Evolutionary conservation across 257 asterid species (phyloP).

Genomic region (Ajuga chamaepitys): DNA sequence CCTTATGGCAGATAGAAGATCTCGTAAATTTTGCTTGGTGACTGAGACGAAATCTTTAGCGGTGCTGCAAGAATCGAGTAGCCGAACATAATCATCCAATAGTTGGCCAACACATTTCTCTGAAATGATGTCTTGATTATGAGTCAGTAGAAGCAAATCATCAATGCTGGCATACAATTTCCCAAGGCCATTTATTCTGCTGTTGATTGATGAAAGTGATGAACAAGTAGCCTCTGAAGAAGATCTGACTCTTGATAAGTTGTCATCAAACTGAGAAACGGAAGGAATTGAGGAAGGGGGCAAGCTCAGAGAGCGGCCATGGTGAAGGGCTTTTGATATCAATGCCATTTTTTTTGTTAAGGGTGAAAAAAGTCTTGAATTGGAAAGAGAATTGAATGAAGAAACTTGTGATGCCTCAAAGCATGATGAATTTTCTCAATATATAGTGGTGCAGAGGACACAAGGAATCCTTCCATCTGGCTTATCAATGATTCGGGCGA

Average conservation of each 20-base stretch:
- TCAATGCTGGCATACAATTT: slow-evolving; percentile 18
- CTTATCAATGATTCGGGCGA: not conserved
- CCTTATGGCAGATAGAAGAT: slow-evolving; percentile 30
- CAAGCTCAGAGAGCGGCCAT: slow-evolving; percentile 39
- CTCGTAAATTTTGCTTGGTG: slow-evolving; percentile 11
- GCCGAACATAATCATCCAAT: slow-evolving; percentile 18
- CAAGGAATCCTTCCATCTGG: slow-evolving; percentile 7
- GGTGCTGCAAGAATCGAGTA: slow-evolving; percentile 28
- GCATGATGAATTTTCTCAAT: not conserved
- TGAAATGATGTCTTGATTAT: slow-evolving; percentile 19
- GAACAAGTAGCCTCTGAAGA: slow-evolving; percentile 9
- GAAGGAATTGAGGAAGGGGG: slow-evolving; percentile 19
- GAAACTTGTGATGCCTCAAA: not conserved
- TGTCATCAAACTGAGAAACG: slow-evolving; percentile 23
- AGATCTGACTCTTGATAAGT: slow-evolving; percentile 17
- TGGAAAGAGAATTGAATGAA: not conserved
- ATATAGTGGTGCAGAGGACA: not conserved
- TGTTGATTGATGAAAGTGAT: slow-evolving; percentile 12
- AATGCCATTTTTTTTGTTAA: slow-evolving; percentile 20
- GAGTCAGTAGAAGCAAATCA: slow-evolving; percentile 19
- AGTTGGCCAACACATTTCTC: slow-evolving; percentile 17
- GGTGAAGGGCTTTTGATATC: slow-evolving; percentile 26
- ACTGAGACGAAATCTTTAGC: slow-evolving; percentile 22
- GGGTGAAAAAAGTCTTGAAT: not conserved
- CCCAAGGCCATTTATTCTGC: slow-evolving; percentile 11